Evolutionary conservation across 306 rosid genomes (phyloP).

Genomic region (Gastrolobium villosum): DNA sequence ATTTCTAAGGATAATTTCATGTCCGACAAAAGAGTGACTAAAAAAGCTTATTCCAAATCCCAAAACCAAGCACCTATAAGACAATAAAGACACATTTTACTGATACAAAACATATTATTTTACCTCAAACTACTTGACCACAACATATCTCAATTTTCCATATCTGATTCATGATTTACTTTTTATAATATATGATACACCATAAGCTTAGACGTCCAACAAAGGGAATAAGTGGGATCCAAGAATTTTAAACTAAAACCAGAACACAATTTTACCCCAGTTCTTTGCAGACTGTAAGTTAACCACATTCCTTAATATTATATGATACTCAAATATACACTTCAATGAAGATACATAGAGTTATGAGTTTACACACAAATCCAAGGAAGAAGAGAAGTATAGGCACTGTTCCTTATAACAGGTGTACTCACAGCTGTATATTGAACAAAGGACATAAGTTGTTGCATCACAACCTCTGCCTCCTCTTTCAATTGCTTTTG

Average conservation of each 20-base stretch:
- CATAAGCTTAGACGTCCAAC: background rate
- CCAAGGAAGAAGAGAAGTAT: constrained; percentile 30
- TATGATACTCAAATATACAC: constrained; percentile 34
- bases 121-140: background rate
- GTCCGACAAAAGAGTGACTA: background rate
- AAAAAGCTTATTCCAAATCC: background rate
- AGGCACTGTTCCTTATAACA: constrained; percentile 39
- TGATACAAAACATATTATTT: background rate
- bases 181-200: too few relatives aligned
- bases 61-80: background rate
- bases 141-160: background rate
- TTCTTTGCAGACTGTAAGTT: background rate
- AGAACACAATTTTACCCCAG: background rate
- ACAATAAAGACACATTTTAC: background rate
- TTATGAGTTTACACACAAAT: constrained; percentile 37
- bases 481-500: constrained; percentile 89
- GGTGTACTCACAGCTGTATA: constrained; percentile 88
- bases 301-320: constrained; percentile 8
- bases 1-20: background rate
- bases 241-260: background rate
- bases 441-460: constrained; percentile 84
- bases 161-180: background rate
- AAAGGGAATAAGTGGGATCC: constrained; percentile 12
- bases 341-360: constrained; percentile 11
- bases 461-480: constrained; percentile 86